Conservation (phyloP, 2,329 filamentous ascomycete genomes). For the Leptodontidium sp. region DNA sequence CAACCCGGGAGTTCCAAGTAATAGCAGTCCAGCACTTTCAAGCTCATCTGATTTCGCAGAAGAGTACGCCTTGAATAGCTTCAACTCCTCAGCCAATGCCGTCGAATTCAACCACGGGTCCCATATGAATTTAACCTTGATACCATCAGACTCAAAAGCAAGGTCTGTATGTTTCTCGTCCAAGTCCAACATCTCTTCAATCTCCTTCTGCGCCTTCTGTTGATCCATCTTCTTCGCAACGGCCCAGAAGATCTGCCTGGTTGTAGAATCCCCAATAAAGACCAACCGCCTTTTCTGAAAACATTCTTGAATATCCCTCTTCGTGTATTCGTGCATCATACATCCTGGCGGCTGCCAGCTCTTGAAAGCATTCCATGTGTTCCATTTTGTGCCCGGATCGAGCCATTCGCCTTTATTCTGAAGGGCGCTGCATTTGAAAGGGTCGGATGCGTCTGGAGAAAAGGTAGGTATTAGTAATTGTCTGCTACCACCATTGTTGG, state of each 20-base stretch:
- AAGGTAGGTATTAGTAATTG: slow-evolving; percentile 20
- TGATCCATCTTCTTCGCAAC: slow-evolving; percentile 58
- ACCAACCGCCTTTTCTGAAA: slow-evolving; percentile 60
- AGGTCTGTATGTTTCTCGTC: slow-evolving; percentile 55
- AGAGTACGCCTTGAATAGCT: slow-evolving; percentile 46
- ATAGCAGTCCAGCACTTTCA: slow-evolving; percentile 54
- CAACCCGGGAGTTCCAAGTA: slow-evolving; percentile 62
- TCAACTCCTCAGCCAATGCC: slow-evolving; percentile 52
- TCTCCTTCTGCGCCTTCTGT: slow-evolving; percentile 48
- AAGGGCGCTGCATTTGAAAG: slow-evolving; percentile 61
- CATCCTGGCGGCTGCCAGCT: slow-evolving; percentile 69
- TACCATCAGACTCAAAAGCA: slow-evolving; percentile 53
- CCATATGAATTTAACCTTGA: slow-evolving; percentile 65
- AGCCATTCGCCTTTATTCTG: slow-evolving; percentile 61
- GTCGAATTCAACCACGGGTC: slow-evolving; percentile 68
- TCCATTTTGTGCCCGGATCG: slow-evolving; percentile 45
- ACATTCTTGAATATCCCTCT: slow-evolving; percentile 61
- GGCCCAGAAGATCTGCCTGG: slow-evolving; percentile 68
- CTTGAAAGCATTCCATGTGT: slow-evolving; percentile 47
- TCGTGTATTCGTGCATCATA: slow-evolving; percentile 63
- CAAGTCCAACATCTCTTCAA: slow-evolving; percentile 47
- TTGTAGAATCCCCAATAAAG: slow-evolving; percentile 67
- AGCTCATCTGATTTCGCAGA: slow-evolving; percentile 31
- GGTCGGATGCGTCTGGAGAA: slow-evolving; percentile 50
- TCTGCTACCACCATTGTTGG: background rate